Percentiles rank a stretch among this genome's conserved stretches.
Conservation (phyloP, 2,329 filamentous ascomycete genomes). For the Talaromyces sp. region DNA sequence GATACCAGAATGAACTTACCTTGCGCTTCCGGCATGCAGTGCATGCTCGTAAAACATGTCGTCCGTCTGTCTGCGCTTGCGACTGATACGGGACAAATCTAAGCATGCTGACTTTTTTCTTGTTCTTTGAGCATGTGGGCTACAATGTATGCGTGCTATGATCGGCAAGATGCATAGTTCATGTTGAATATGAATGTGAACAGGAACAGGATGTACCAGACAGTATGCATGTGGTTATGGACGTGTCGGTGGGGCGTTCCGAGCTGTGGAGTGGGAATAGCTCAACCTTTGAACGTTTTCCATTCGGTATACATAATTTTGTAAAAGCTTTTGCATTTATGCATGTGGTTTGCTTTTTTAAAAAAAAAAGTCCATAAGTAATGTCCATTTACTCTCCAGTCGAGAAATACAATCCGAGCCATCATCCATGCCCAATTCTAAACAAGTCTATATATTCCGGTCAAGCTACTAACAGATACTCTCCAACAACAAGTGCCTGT, state of each 20-base stretch:
- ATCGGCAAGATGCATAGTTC: neutral
- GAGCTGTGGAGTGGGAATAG: neutral
- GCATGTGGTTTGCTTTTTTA: neutral
- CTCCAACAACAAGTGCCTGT: neutral
- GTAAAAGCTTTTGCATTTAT: neutral
- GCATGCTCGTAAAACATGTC: slow-evolving; percentile 2
- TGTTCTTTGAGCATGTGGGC: neutral
- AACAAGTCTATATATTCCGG: neutral
- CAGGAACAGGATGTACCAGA: too few relatives aligned
- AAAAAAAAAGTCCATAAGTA: neutral
- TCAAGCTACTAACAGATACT: neutral
- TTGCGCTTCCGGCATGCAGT: slow-evolving; percentile 5
- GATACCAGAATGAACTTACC: neutral
- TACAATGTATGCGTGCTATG: neutral
- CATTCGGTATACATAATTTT: neutral
- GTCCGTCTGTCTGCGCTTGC: neutral
- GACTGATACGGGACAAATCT: neutral
- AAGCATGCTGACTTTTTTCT: neutral
- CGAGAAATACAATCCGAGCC: neutral
- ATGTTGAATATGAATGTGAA: neutral
- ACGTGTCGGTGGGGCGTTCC: neutral
- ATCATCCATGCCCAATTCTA: neutral
- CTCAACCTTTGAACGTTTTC: too few relatives aligned
- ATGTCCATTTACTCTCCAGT: neutral
- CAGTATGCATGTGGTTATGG: neutral